phyloP scores from a whole-genome alignment of 208 protist genomes.

The Trichomonas gallinae region DNA sequence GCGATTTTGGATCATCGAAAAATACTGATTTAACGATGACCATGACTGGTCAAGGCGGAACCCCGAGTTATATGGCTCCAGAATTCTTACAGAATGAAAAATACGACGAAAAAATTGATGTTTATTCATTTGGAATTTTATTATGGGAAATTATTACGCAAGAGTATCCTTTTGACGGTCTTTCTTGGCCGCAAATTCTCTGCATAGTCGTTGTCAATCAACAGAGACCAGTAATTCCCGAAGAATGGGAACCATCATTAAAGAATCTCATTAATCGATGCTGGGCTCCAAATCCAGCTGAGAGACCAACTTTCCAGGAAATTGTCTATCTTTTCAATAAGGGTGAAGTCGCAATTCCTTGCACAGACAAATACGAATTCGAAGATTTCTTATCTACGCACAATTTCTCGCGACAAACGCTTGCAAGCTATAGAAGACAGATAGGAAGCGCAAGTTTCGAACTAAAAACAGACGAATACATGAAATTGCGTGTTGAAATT shows the following conservation, averaged over 20 bases:
- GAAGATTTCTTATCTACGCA: neutral
- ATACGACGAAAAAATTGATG: neutral
- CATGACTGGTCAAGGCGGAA: neutral
- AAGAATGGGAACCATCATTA: neutral
- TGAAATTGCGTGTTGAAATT: neutral
- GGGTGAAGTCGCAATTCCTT: neutral
- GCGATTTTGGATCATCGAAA: neutral
- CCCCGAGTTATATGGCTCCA: slow-evolving; percentile 2
- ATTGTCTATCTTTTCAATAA: neutral
- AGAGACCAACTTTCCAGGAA: neutral
- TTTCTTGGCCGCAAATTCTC: neutral
- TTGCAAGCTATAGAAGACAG: neutral
- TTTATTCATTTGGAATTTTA: neutral
- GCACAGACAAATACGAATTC: neutral
- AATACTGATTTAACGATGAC: neutral
- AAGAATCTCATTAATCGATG: neutral
- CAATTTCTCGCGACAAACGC: neutral
- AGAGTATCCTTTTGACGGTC: neutral
- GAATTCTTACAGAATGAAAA: neutral
- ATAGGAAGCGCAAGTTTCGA: neutral
- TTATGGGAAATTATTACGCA: neutral
- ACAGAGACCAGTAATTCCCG: neutral
- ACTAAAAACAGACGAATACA: neutral
- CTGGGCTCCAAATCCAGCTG: neutral
- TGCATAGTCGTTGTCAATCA: neutral